phyloP scores from a whole-genome alignment of 495 filamentous ascomycete genomes.

The Penicillium dipodomyicola region DNA sequence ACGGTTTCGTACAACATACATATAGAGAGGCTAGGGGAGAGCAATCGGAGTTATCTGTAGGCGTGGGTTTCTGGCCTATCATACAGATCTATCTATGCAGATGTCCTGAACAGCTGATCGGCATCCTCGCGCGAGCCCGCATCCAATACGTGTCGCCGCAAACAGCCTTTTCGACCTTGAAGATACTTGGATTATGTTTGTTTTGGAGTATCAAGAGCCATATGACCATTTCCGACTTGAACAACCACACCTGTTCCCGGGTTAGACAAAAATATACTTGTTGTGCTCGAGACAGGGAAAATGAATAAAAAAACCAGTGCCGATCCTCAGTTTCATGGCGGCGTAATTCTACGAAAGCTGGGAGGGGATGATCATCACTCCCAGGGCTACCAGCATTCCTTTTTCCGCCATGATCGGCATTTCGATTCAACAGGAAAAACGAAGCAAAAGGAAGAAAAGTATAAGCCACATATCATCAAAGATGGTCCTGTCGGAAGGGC shows the following conservation, averaged over 20 bases:
- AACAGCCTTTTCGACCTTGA: conserved; percentile 6
- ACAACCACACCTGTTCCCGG: not conserved
- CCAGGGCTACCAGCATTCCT: conserved; percentile 13
- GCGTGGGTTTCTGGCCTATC: not conserved
- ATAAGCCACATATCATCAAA: not conserved
- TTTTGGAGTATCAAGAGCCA: not conserved
- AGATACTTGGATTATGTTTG: not conserved
- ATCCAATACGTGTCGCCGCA: conserved; percentile 13
- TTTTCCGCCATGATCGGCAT: conserved; percentile 17
- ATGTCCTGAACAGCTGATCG: conserved; percentile 11
- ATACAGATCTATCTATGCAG: conserved; percentile 6
- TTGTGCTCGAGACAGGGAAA: not conserved
- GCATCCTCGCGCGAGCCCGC: not conserved
- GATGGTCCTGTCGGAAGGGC: not conserved
- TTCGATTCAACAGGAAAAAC: not conserved
- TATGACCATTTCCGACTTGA: not conserved
- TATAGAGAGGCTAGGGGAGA: not conserved
- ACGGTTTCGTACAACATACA: not conserved
- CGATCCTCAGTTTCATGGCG: conserved; percentile 14
- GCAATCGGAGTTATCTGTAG: not conserved
- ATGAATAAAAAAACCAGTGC: conserved; percentile 4
- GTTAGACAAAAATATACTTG: conserved; percentile 6
- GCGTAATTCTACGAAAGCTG: conserved; percentile 4
- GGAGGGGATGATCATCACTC: conserved; percentile 14
- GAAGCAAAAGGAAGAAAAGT: not conserved